Conservation (phyloP, 2,329 filamentous ascomycete species). For the Ophiostoma montium region DNA sequence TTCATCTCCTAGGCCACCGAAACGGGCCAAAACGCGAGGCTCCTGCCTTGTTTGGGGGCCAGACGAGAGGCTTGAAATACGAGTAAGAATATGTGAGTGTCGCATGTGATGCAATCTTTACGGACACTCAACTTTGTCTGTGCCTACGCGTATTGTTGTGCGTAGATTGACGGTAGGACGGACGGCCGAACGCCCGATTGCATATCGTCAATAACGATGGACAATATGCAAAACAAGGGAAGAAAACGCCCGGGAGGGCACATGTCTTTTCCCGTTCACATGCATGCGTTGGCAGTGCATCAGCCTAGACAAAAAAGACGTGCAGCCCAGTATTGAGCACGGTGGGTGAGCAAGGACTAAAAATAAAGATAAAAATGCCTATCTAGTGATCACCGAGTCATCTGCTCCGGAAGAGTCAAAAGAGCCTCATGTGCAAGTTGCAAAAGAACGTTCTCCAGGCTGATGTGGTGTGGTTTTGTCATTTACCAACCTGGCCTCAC, state of each 20-base stretch:
- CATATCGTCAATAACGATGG: neutral
- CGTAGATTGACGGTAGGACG: too few species aligned
- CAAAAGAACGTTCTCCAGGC: too few species aligned
- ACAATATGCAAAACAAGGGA: neutral
- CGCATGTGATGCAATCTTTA: too few species aligned
- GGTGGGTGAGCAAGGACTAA: neutral
- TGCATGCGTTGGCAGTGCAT: slow-evolving; percentile 9
- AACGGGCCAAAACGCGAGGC: neutral
- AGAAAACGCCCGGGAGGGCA: neutral
- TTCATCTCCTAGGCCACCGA: neutral
- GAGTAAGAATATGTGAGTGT: too few species aligned
- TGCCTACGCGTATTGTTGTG: too few species aligned
- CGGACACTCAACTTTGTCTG: too few species aligned
- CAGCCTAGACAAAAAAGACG: neutral
- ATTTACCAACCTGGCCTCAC: too few species aligned
- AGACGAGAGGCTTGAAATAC: neutral
- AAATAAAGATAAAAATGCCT: neutral
- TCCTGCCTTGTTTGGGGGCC: neutral
- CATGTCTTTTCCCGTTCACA: neutral
- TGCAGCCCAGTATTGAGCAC: neutral
- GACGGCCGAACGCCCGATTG: too few species aligned
- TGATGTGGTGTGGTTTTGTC: too few species aligned
- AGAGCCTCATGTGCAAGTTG: too few species aligned
- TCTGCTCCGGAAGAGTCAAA: too few species aligned
- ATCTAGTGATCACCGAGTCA: too few species aligned